These are phyloP conservation scores for Carex arenaria DNA, from an alignment of 202 grass and related monocot genomes.

Conservation along the genomic window DNA sequence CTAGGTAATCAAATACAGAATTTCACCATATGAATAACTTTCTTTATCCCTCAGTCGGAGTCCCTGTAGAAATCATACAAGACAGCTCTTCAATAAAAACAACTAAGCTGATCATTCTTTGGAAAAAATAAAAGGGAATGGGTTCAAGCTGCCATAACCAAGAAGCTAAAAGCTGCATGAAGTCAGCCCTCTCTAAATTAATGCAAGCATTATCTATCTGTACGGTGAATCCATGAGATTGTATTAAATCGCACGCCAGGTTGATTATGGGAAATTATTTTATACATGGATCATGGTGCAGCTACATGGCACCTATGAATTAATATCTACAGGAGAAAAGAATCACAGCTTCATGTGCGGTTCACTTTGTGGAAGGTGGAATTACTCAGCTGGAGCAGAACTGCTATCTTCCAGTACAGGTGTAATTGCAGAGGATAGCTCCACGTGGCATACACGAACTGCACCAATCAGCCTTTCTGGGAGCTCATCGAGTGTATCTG, in stretches of 20 bases:
- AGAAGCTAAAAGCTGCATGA: slow-evolving; percentile 1
- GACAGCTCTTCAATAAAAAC: not conserved
- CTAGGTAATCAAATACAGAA: not conserved
- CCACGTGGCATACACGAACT: slow-evolving; percentile 81
- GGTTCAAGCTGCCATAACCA: not conserved
- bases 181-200: not conserved
- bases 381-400: slow-evolving; percentile 8
- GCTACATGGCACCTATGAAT: not conserved
- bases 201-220: not conserved
- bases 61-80: not conserved
- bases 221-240: not conserved
- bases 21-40: not conserved
- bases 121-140: not conserved
- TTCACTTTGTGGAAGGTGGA: not conserved
- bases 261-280: not conserved
- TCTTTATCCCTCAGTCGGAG: not conserved
- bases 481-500: slow-evolving; percentile 73
- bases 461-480: slow-evolving; percentile 91
- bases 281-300: not conserved
- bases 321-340: slow-evolving; percentile 12
- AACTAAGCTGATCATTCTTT: not conserved
- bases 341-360: slow-evolving; percentile 11
- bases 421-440: slow-evolving; percentile 71
- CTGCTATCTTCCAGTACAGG: slow-evolving; percentile 49
- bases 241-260: not conserved